Evolutionary conservation across 148 eudicot genomes (phyloP), one percentile per base, ranked within the genome.

Genomic region (Arbutus unedo): DNA sequence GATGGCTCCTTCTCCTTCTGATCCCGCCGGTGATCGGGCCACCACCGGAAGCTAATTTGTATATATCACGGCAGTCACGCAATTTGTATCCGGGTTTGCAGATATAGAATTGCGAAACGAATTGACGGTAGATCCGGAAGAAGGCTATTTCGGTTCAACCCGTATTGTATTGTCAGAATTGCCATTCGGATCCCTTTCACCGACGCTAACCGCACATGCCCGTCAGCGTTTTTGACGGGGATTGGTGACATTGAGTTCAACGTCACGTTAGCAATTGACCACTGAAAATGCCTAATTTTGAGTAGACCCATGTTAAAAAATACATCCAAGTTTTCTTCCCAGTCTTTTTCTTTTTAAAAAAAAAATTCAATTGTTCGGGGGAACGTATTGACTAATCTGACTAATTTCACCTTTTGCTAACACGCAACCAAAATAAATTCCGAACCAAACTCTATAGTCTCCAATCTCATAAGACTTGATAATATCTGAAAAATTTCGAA

Each of bases 1-100:
- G 8, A 60, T 25, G 21, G 71, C 18, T 41, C 31, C 31, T 76
- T 77, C 60, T 18, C 31, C 31, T 76, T 77, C 74, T 31, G 71
- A 76, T 62, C 45, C 76, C 62, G 16, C 84, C 79, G 79, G 79
- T 25, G 79, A 81, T 74, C 19, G 78, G 59, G 62, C 53, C 8
- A 31, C 64, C 59, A 14, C 31, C 23, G 55, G 38, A 66, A 8
- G 9, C 38, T 41, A 66, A 66, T 66, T 9, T 66, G 10, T 60
- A n/a, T n/a, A n/a, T 18, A 3, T 56, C 54, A 56, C 18, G 19
- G 16, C 5, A 56, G 19, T 56, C 60, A 55, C 60, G 60, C n/a
- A 56, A 5, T 15, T 56, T 14, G 60, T 14, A 56, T 56, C 13
- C n/a, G 60, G 60, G 4, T 56, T 56, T 56, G 60, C 60, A 56